Percentiles rank a stretch among this genome's conserved stretches.
Evolutionary conservation across 306 rosid genomes (phyloP).

Genomic region (Sophora flavescens): DNA sequence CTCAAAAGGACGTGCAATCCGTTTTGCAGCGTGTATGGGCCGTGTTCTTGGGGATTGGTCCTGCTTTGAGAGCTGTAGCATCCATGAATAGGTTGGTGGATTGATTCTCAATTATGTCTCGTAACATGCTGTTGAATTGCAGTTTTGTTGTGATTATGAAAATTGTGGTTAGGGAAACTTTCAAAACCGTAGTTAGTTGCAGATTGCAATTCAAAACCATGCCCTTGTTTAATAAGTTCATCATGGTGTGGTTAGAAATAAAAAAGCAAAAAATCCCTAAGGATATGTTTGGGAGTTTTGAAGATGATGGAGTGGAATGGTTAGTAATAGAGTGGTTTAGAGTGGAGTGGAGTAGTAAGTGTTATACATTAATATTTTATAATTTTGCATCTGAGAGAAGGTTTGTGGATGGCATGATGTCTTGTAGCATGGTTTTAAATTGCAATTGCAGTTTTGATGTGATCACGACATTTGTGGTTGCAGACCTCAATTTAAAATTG

Average conservation of each 20-base stretch:
- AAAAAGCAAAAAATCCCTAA: too few relatives aligned
- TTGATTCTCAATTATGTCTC: neutral
- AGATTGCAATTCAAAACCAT: slow-evolving; percentile 4
- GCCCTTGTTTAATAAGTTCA: neutral
- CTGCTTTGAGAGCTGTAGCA: slow-evolving; percentile 78
- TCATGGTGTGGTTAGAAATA: too few relatives aligned
- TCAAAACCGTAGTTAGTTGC: neutral
- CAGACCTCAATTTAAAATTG: too few relatives aligned
- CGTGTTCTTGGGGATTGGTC: slow-evolving; percentile 74
- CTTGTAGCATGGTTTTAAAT: neutral
- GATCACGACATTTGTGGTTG: neutral
- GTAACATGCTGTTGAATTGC: neutral
- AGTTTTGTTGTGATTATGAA: neutral
- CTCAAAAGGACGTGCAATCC: slow-evolving; percentile 53
- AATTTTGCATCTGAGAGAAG: neutral
- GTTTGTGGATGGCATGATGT: too few relatives aligned
- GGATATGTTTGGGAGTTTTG: too few relatives aligned
- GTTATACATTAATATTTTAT: neutral
- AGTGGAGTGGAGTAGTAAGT: neutral
- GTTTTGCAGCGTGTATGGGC: slow-evolving; percentile 66
- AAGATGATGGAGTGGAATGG: too few relatives aligned
- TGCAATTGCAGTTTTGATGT: neutral
- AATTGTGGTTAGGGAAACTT: slow-evolving; percentile 1
- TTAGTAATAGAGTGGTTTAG: too few relatives aligned
- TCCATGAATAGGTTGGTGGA: slow-evolving; percentile 83